These are phyloP conservation scores for Thermothielavioides terrestris DNA, from an alignment of 495 filamentous ascomycete species.

Conservation along the genomic window DNA sequence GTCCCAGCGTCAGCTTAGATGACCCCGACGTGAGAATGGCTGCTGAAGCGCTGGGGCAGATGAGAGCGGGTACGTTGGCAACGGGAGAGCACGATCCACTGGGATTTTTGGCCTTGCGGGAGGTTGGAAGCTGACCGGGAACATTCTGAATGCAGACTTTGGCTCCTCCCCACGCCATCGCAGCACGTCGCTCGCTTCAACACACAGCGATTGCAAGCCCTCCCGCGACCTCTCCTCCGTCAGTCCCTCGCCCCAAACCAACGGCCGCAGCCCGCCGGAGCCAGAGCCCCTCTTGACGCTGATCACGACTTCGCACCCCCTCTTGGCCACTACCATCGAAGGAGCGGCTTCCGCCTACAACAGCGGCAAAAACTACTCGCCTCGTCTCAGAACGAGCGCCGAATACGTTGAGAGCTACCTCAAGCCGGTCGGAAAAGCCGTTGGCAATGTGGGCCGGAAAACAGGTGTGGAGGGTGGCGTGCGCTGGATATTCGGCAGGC, in stretches of 20 bases:
- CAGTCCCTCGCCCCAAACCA: slow-evolving; percentile 20
- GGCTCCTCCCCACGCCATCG: slow-evolving; percentile 46
- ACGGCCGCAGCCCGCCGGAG: slow-evolving; percentile 20
- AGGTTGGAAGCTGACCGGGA: too few species aligned
- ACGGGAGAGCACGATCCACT: too few species aligned
- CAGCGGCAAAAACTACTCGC: slow-evolving; percentile 76
- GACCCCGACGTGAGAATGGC: slow-evolving; percentile 74
- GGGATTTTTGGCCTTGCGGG: too few species aligned
- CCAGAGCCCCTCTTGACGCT: slow-evolving; percentile 72
- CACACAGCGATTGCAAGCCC: not conserved
- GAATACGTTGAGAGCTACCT: slow-evolving; percentile 82
- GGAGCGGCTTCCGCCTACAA: slow-evolving; percentile 74
- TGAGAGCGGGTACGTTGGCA: slow-evolving; percentile 61
- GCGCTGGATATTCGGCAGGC: slow-evolving; percentile 59
- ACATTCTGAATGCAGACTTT: slow-evolving; percentile 37
- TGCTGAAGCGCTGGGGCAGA: slow-evolving; percentile 75
- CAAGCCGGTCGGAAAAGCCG: slow-evolving; percentile 70
- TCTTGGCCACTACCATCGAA: slow-evolving; percentile 71
- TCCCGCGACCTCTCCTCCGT: slow-evolving; percentile 6
- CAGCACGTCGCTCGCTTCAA: slow-evolving; percentile 26
- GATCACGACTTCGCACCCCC: slow-evolving; percentile 68
- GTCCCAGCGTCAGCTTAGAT: slow-evolving; percentile 61
- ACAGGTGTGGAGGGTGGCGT: slow-evolving; percentile 78
- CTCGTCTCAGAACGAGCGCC: slow-evolving; percentile 70
- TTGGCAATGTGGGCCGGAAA: slow-evolving; percentile 67